These are phyloP conservation scores for Alisma plantagoaquatica DNA, from an alignment of 106 monocot genomes.

Conservation along the genomic window DNA sequence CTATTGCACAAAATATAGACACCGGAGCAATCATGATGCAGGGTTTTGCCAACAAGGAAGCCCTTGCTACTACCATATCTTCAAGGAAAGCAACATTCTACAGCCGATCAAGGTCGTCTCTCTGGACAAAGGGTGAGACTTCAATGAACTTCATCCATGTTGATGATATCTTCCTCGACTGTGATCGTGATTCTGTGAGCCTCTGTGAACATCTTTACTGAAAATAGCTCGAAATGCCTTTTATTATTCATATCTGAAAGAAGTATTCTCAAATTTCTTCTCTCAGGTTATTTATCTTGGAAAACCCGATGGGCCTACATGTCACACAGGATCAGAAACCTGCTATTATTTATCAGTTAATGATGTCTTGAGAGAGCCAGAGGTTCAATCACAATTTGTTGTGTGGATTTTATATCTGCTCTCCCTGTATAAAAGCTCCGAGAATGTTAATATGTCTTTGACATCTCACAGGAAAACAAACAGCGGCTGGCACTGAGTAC, in stretches of 20 bases:
- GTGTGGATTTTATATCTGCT: not conserved
- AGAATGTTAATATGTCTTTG: not conserved
- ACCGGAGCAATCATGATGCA: conserved; percentile 98
- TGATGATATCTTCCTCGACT: conserved; percentile 91
- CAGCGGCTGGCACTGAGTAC: conserved; percentile 50
- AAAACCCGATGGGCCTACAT: conserved; percentile 90
- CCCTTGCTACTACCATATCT: conserved; percentile 62
- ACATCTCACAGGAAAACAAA: conserved; percentile 19
- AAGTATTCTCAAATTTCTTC: not conserved
- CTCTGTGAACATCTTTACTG: too few relatives aligned
- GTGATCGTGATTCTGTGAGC: conserved; percentile 91
- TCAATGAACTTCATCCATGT: conserved; percentile 93
- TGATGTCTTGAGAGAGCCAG: conserved; percentile 41
- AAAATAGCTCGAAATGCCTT: too few relatives aligned
- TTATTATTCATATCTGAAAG: too few relatives aligned
- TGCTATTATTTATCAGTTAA: conserved; percentile 74
- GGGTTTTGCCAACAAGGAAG: conserved; percentile 85
- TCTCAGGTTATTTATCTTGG: conserved; percentile 88
- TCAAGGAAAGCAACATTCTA: conserved; percentile 88
- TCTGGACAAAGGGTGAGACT: conserved; percentile 98
- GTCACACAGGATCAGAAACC: conserved; percentile 87
- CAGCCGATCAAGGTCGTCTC: conserved; percentile 73
- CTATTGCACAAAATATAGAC: conserved; percentile 88
- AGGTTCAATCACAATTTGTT: too few relatives aligned
- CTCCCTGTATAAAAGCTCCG: conserved; percentile 4